Evolutionary conservation across 805 yeast genomes (phyloP), one percentile per base, ranked within the genome.

Genomic region (Saccharomyces paradoxus): DNA sequence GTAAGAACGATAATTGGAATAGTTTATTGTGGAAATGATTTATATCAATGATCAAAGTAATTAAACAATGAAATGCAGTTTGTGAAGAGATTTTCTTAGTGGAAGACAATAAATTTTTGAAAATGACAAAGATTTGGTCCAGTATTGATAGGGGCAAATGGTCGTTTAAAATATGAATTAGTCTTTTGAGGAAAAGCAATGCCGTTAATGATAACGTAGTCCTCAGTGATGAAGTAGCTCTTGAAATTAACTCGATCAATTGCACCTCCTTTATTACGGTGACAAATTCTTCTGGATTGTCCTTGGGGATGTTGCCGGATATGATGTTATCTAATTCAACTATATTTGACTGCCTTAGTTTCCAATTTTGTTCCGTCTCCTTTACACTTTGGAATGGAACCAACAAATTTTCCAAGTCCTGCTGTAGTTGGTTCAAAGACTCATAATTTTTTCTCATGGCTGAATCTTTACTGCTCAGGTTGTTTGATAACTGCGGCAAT

Each of bases 331-430:
- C 74, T 32, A 89, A 63, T 50, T 75, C 77, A 1, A 78, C 62
- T 2, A 89, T 78, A 50, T 74, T 73, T 52, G 78, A 77, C 61
- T 91, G 96, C 63, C 99, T 77, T 0, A 63, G 60, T 24, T 74
- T 70, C 99, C 99, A 94, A 66, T 94, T 94, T 55, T 78, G 77
- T 64, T 94, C 99, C 0, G 96, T 86, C 67, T 94, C 99, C 63
- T 85, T 75, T 76, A 54, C 41, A 4, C 85, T 86, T 8, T 76
- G 79, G 62, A 92, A 90, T 5, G 76, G 74, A 6, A 57, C 8
- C 26, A 67, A 52, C 6, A 72, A 49, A 3, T 53, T 48, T 31
- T 64, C 71, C 21, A 71, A 51, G 46, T 70, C 72, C 48, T 59
- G 61, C 10, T 50, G 31, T 14, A 74, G 29, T 7, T 66, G 55